Conservation (phyloP, 768 basidiomycete genomes). For the Mycena chlorophos region DNA sequence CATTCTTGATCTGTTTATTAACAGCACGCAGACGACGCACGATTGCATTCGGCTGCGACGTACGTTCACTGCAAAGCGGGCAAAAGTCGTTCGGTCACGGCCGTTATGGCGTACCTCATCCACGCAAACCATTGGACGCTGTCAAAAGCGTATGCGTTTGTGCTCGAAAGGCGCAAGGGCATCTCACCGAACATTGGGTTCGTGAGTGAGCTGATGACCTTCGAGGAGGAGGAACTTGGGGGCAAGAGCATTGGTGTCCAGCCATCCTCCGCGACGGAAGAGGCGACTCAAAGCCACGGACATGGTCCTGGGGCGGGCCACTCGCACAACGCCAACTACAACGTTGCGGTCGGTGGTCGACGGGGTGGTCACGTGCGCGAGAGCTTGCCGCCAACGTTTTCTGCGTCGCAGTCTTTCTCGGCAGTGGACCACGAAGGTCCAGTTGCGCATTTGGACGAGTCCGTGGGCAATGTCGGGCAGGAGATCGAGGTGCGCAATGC, state of each 20-base stretch:
- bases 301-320: slow-evolving; percentile 20
- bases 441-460: slow-evolving; percentile 31
- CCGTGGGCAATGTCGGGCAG: slow-evolving; percentile 70
- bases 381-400: slow-evolving; percentile 64
- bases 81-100: slow-evolving; percentile 93
- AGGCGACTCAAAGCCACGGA: slow-evolving; percentile 22
- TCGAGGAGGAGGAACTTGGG: slow-evolving; percentile 88
- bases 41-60: slow-evolving; percentile 81
- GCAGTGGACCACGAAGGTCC: slow-evolving; percentile 20
- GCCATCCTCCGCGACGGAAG: slow-evolving; percentile 32
- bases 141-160: slow-evolving; percentile 86
- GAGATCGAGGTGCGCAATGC: slow-evolving; percentile 90
- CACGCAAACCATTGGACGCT: slow-evolving; percentile 97
- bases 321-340: slow-evolving; percentile 39
- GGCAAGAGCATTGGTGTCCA: slow-evolving; percentile 72
- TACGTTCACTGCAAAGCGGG: slow-evolving; percentile 98
- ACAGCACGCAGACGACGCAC: slow-evolving; percentile 73
- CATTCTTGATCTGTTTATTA: neutral
- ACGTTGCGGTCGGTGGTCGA: slow-evolving; percentile 46
- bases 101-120: slow-evolving; percentile 96
- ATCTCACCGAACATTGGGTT: slow-evolving; percentile 98
- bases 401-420: slow-evolving; percentile 25
- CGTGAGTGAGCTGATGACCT: slow-evolving; percentile 94
- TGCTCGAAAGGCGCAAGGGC: slow-evolving; percentile 88
- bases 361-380: slow-evolving; percentile 71